A percentile compares a stretch with the other conserved stretches of the same genome.
These are phyloP conservation scores for Tulasnella sp. DNA, from an alignment of 768 basidiomycete genomes.

Conservation along the genomic window DNA sequence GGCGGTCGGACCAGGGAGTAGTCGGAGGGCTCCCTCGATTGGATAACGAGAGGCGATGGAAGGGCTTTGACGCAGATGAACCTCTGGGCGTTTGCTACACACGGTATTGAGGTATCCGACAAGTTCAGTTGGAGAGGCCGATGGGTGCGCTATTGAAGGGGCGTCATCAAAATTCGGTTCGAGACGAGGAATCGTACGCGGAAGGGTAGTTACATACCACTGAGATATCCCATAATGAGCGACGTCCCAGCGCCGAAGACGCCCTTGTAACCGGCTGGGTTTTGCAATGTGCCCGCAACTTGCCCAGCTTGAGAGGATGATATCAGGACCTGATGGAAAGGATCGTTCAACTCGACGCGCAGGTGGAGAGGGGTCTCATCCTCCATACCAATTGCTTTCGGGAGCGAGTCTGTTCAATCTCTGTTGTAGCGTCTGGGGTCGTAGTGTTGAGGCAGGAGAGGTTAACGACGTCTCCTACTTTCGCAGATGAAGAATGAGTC, in stretches of 20 bases:
- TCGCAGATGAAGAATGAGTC: background rate
- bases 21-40: background rate
- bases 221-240: background rate
- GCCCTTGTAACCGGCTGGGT: background rate
- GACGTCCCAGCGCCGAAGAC: background rate
- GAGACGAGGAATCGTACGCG: background rate
- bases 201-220: background rate
- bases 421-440: too few species aligned
- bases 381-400: background rate
- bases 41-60: background rate
- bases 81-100: background rate
- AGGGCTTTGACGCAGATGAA: background rate
- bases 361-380: background rate
- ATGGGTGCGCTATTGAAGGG: background rate
- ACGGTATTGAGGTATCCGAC: background rate
- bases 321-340: background rate
- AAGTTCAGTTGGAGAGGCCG: background rate
- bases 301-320: background rate
- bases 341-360: background rate
- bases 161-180: background rate
- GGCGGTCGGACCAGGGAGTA: background rate
- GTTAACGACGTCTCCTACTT: background rate
- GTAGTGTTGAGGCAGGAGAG: too few species aligned
- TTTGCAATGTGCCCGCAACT: background rate
- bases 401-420: background rate